A percentile compares a stretch with the other conserved stretches of the same genome.
These are phyloP conservation scores for Paraurostyla sp. DNA, from an alignment of 73 alveolate species.

Conservation along the genomic window DNA sequence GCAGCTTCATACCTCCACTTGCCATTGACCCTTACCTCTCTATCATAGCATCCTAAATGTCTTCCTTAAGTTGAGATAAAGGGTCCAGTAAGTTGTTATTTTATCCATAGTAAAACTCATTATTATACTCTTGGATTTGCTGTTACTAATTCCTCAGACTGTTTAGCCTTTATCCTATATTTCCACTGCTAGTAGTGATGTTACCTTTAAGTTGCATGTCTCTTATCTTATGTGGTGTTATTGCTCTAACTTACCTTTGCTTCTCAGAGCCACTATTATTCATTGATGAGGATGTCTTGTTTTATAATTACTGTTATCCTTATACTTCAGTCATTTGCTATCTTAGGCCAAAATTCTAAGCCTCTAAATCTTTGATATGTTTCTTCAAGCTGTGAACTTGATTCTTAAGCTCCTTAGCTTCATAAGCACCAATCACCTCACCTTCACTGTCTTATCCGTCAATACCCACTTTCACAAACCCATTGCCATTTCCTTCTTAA, in stretches of 20 bases:
- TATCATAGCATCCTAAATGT: background rate
- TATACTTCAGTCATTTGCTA: background rate
- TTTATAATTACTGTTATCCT: background rate
- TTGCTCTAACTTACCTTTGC: background rate
- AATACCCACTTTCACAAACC: no score
- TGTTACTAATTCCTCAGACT: background rate
- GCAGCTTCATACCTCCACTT: background rate
- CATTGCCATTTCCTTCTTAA: no score
- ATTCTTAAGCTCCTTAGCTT: background rate
- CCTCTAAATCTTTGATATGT: slow-evolving; percentile 16
- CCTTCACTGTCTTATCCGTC: background rate
- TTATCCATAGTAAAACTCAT: slow-evolving; percentile 35
- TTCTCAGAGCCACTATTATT: background rate
- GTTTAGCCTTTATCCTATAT: slow-evolving; percentile 7
- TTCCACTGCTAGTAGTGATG: background rate
- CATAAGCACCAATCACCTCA: background rate
- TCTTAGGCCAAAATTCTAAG: slow-evolving; percentile 16
- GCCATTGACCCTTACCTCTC: background rate
- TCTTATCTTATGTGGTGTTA: slow-evolving; percentile 41
- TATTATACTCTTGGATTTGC: background rate
- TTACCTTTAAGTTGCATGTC: slow-evolving; percentile 25
- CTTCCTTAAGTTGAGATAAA: slow-evolving; percentile 3
- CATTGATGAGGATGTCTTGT: background rate
- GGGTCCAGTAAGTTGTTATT: slow-evolving; percentile 7
- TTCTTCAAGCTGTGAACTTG: background rate